Base-by-base conservation (phyloP, 352 stramenopile genomes). In the Globisporangium yorkense region DNA sequence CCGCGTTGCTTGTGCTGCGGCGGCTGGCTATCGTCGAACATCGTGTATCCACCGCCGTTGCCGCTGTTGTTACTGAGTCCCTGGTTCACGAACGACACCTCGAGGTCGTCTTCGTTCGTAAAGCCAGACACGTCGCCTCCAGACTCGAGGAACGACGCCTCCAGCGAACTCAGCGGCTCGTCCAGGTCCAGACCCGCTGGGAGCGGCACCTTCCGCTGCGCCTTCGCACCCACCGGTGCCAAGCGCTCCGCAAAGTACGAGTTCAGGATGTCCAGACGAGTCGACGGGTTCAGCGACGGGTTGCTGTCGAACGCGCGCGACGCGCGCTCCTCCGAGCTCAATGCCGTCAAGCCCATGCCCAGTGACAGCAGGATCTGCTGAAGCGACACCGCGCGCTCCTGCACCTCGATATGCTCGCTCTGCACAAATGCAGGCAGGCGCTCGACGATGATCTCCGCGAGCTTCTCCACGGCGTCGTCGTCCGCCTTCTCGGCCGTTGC, bases 341-440 rank as follows among this genome's bases (percentile, higher is more conserved):
- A 54, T 5, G 79, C 71, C 33, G 67, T 72, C 27, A 82, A 66
- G 12, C 85, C 85, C 24, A 92, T 77, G 15, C 74, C 68, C 20
- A 91, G 68, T 16, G 76, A 71, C 31, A 88, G 58, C 56, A 89
- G 59, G 15, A 89, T 75, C 61, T 90, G 77, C 60, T 92, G 75
- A n/a, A 92, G 48, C 21, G 87, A 91, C 37, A 96, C 89, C 10
- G 94, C 89, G 60, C 96, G 84, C 72, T 99, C 96, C 68, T 98
- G 89, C 10, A 99, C 96, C 71, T 98, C 92, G 35, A 97, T 88
- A 70, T 97, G 84, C 46, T 92, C 81, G 51, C 87, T 97, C 56
- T 96, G 80, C 45, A 96, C 77, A 63, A 96, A 98, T 2, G 88
- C 73, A 2, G 77, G 72, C 13, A 98, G 64, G 21, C 92, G 81